Conservation (phyloP, 2,329 filamentous ascomycete genomes). For the Ophiostoma himal-ulmi region DNA sequence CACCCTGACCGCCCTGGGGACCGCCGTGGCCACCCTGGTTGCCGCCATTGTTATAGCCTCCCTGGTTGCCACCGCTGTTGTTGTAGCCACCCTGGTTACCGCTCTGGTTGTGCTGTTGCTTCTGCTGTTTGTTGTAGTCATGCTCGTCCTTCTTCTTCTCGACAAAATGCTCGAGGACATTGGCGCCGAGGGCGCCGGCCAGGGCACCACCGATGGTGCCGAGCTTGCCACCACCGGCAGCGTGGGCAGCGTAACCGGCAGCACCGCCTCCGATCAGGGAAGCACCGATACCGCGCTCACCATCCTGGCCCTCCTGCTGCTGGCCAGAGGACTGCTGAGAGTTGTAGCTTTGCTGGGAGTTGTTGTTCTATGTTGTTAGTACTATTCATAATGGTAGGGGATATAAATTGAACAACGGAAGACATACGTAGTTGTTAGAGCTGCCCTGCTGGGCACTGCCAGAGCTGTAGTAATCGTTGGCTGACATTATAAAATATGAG, state of each 20-base stretch:
- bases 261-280: constrained; percentile 48
- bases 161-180: constrained; percentile 41
- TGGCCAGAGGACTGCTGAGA: background rate
- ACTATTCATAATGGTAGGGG: no score
- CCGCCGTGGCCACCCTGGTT: background rate
- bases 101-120: constrained; percentile 3
- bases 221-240: constrained; percentile 47
- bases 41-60: background rate
- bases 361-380: constrained; percentile 5
- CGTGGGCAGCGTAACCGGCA: constrained; percentile 50
- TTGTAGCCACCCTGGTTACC: background rate
- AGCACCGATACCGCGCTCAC: constrained; percentile 51
- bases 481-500: background rate
- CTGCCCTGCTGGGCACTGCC: constrained; percentile 9
- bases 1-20: background rate
- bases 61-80: constrained; percentile 2
- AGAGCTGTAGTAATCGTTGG: constrained; percentile 8
- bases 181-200: constrained; percentile 51
- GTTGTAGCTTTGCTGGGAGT: background rate
- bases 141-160: constrained; percentile 25
- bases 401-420: background rate
- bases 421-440: constrained; percentile 9
- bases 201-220: constrained; percentile 47
- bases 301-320: constrained; percentile 11
- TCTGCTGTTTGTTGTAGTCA: constrained; percentile 15